Evolutionary conservation across 1,284 basidiomycete genomes (phyloP).

Genomic region (Microbotryum silenes-acaulis): DNA sequence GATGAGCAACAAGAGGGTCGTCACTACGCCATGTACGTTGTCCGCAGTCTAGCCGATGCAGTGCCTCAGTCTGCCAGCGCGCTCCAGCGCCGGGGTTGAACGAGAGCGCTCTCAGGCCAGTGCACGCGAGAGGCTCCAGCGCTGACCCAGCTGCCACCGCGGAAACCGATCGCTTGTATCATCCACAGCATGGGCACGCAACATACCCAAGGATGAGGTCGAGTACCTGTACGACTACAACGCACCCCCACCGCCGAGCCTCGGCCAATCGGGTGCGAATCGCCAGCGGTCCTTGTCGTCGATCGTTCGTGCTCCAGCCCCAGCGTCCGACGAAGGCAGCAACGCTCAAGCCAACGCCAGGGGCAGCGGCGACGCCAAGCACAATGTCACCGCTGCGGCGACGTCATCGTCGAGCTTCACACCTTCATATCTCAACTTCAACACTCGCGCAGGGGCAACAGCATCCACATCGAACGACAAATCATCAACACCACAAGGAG

Average conservation of each 20-base stretch:
- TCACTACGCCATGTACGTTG: slow-evolving; percentile 13
- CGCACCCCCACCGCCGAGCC: neutral
- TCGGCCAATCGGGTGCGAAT: neutral
- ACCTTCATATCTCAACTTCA: slow-evolving; percentile 1
- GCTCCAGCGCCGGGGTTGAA: too few species aligned
- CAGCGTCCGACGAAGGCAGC: neutral
- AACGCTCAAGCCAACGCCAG: neutral
- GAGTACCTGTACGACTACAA: slow-evolving; percentile 1
- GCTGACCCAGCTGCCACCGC: neutral
- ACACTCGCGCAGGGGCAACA: slow-evolving; percentile 6
- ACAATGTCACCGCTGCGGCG: neutral
- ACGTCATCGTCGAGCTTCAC: neutral
- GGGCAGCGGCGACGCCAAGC: neutral
- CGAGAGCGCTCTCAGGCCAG: too few species aligned
- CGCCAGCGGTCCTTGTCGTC: neutral
- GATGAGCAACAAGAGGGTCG: slow-evolving; percentile 5
- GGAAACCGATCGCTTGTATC: neutral
- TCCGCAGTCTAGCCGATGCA: too few species aligned
- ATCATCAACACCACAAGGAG: too few species aligned
- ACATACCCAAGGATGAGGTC: slow-evolving; percentile 18
- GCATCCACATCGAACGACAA: neutral
- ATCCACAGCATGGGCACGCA: slow-evolving; percentile 23
- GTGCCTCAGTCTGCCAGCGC: too few species aligned
- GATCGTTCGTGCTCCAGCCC: slow-evolving; percentile 2
- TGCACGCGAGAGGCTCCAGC: neutral